phyloP scores from a whole-genome alignment of 176 grass and related monocot genomes.

The Chloris gayana region DNA sequence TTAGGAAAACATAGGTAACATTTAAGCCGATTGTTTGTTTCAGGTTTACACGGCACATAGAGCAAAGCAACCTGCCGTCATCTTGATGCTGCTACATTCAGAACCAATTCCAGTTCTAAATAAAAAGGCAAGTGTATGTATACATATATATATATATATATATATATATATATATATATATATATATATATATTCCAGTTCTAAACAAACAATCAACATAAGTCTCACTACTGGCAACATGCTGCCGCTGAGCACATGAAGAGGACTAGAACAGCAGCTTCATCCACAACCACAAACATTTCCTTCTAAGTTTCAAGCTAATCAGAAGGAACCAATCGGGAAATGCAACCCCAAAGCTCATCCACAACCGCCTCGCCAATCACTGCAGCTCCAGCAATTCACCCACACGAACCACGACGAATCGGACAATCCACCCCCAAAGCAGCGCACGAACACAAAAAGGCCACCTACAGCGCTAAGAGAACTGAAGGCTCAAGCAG shows the following conservation, averaged over 20 bases:
- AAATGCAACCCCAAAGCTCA: not conserved
- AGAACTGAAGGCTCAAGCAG: not conserved
- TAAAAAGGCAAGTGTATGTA: not conserved
- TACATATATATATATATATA: too few relatives aligned
- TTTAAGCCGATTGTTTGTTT: not conserved
- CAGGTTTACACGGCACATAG: not conserved
- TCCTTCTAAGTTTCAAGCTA: constrained; percentile 1
- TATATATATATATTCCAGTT: too few relatives aligned
- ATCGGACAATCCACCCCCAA: constrained; percentile 12
- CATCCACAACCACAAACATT: constrained; percentile 29
- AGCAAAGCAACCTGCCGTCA: not conserved
- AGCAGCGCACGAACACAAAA: constrained; percentile 3
- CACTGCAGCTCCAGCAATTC: constrained; percentile 2
- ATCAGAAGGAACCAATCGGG: not conserved
- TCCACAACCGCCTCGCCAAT: constrained; percentile 2
- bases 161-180: too few relatives aligned
- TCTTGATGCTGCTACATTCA: not conserved
- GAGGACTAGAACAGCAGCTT: not conserved
- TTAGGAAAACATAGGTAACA: not conserved
- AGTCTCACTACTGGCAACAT: not conserved
- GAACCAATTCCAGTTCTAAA: not conserved
- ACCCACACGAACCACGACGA: not conserved
- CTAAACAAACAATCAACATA: not conserved
- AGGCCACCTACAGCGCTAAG: not conserved
- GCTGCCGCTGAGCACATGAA: not conserved